These are phyloP conservation scores for Tricholoma sp. DNA, from an alignment of 768 basidiomycete species.

Conservation along the genomic window DNA sequence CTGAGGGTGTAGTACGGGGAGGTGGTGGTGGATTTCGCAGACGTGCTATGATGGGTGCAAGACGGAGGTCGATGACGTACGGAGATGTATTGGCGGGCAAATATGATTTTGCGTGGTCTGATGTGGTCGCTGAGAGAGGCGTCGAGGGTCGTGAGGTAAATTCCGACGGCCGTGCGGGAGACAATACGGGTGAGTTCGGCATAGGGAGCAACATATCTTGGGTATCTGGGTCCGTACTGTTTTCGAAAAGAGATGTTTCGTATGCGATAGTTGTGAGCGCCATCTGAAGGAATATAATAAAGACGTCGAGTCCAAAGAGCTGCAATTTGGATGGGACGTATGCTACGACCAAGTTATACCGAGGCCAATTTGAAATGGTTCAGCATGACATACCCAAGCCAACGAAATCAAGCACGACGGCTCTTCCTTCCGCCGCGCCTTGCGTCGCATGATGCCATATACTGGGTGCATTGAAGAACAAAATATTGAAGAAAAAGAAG, in stretches of 20 bases:
- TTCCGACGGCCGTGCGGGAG: constrained; percentile 16
- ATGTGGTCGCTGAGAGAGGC: constrained; percentile 17
- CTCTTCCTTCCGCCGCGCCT: constrained; percentile 50
- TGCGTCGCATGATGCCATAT: constrained; percentile 57
- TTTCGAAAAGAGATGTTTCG: constrained; percentile 46
- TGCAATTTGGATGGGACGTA: constrained; percentile 60
- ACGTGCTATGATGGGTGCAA: constrained; percentile 48
- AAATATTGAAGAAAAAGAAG: constrained; percentile 56
- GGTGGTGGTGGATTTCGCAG: constrained; percentile 50
- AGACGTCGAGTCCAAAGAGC: constrained; percentile 60
- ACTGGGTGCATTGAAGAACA: constrained; percentile 52
- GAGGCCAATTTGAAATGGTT: not conserved
- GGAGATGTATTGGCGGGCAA: constrained; percentile 25
- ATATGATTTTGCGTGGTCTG: constrained; percentile 19
- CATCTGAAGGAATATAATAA: constrained; percentile 63
- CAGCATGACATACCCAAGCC: constrained; percentile 55
- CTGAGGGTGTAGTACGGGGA: constrained; percentile 20
- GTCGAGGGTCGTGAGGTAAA: constrained; percentile 21
- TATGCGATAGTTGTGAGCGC: constrained; percentile 65
- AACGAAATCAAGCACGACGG: constrained; percentile 72
- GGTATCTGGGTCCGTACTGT: constrained; percentile 31
- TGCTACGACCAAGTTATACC: constrained; percentile 28
- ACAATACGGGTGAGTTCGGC: constrained; percentile 22
- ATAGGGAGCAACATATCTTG: constrained; percentile 34
- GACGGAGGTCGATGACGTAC: constrained; percentile 61